Evolutionary conservation across 352 stramenopile species (phyloP).

Genomic region (Pythium phragmiticola): DNA sequence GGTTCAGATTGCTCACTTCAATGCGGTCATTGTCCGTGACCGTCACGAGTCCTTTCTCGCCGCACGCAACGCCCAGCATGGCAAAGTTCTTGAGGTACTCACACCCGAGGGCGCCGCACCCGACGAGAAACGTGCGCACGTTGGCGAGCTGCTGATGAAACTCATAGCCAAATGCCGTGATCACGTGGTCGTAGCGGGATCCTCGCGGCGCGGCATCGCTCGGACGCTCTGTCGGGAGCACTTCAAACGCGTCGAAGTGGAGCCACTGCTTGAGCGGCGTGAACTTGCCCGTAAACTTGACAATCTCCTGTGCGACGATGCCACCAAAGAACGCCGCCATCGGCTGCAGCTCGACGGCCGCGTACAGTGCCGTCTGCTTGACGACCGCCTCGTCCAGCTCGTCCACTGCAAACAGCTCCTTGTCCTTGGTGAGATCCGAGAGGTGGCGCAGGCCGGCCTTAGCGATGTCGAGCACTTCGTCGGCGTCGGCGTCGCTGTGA

Average conservation of each 20-base stretch:
- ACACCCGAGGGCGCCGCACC: conserved; percentile 77
- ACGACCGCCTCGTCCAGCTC: conserved; percentile 71
- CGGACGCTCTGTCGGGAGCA: conserved; percentile 62
- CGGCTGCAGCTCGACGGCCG: conserved; percentile 73
- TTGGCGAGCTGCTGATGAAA: conserved; percentile 70
- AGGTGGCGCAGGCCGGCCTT: conserved; percentile 65
- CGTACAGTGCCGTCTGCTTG: conserved; percentile 54
- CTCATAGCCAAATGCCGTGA: conserved; percentile 63
- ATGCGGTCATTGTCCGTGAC: conserved; percentile 88
- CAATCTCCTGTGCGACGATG: conserved; percentile 82
- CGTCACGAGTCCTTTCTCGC: conserved; percentile 74
- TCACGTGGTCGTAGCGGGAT: conserved; percentile 81
- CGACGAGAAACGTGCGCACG: conserved; percentile 79
- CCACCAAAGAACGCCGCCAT: conserved; percentile 81
- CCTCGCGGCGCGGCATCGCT: conserved; percentile 51
- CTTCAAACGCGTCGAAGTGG: conserved; percentile 81
- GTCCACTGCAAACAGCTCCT: conserved; percentile 61
- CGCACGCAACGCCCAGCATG: conserved; percentile 76
- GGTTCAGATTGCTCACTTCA: conserved; percentile 88
- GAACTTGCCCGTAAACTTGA: conserved; percentile 89
- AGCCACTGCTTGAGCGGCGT: conserved; percentile 84
- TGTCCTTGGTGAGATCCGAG: conserved; percentile 54
- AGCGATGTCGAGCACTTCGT: conserved; percentile 67
- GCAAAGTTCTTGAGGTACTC: conserved; percentile 89
- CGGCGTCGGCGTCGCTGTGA: conserved; percentile 60